A percentile compares a stretch with the other conserved stretches of the same genome.
Conservation (phyloP, 768 basidiomycete genomes). For the Trametes maxima region DNA sequence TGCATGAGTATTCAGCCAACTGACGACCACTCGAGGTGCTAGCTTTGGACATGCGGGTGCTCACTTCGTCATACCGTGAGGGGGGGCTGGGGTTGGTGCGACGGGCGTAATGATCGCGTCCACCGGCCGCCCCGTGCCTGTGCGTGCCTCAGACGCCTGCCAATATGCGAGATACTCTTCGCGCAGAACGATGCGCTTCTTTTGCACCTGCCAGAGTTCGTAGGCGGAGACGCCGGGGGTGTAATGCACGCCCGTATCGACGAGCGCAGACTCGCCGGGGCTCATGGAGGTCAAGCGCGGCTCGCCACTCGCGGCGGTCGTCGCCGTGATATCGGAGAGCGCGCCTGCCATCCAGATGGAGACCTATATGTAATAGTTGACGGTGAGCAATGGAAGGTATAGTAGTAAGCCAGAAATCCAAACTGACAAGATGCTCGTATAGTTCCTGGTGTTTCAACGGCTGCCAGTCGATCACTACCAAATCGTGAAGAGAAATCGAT, state of each 20-base stretch:
- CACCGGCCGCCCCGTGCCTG: conserved; percentile 71
- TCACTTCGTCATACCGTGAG: conserved; percentile 61
- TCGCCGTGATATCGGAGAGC: conserved; percentile 21
- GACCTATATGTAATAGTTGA: conserved; percentile 10
- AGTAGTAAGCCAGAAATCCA: background rate
- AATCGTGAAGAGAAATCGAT: background rate
- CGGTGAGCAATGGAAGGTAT: background rate
- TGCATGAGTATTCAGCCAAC: conserved; percentile 26
- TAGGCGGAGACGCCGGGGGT: conserved; percentile 48
- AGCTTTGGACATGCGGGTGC: conserved; percentile 17
- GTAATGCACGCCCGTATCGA: conserved; percentile 23
- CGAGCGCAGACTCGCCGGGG: conserved; percentile 11
- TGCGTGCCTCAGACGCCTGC: conserved; percentile 52
- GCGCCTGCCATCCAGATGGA: conserved; percentile 30
- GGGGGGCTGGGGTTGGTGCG: conserved; percentile 61
- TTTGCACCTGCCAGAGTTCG: conserved; percentile 70
- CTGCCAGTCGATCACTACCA: conserved; percentile 69
- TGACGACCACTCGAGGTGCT: background rate
- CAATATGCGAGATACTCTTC: conserved; percentile 63
- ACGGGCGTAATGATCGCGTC: conserved; percentile 74
- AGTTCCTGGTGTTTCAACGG: conserved; percentile 56
- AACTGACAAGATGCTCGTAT: conserved; percentile 42
- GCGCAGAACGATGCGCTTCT: conserved; percentile 49
- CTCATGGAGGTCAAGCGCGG: conserved; percentile 31
- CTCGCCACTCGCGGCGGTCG: conserved; percentile 26